Evolutionary conservation across 2,329 filamentous ascomycete genomes (phyloP).

Genomic region (Dactylella cylindrospora): DNA sequence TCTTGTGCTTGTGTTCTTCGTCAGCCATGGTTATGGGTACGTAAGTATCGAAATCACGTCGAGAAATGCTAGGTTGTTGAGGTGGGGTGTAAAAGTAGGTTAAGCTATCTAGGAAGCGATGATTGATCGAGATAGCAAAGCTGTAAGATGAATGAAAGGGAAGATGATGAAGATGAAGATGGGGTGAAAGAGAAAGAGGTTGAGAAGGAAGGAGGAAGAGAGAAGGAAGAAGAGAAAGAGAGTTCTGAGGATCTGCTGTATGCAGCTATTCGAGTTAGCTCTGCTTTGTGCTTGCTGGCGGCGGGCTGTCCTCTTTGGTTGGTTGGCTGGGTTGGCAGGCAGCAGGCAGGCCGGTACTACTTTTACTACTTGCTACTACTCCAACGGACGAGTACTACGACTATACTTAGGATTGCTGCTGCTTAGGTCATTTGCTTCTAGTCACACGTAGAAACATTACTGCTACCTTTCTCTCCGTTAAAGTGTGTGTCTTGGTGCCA

Average conservation of each 20-base stretch:
- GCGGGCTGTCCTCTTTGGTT: not conserved
- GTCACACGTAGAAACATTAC: slow-evolving; percentile 12
- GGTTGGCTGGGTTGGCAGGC: slow-evolving; percentile 9
- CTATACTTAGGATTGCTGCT: too few species aligned
- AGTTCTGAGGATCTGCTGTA: slow-evolving; percentile 20
- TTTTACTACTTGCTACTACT: too few species aligned
- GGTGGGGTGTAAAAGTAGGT: not conserved
- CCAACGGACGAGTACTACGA: too few species aligned
- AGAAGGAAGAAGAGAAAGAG: slow-evolving; percentile 15
- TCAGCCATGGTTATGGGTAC: slow-evolving; percentile 46
- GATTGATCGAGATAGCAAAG: not conserved
- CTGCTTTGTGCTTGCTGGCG: too few species aligned
- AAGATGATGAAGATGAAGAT: slow-evolving; percentile 15
- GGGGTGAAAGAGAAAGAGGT: slow-evolving; percentile 4
- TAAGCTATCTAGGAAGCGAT: slow-evolving; percentile 9
- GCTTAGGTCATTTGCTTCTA: slow-evolving; percentile 7
- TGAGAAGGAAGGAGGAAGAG: slow-evolving; percentile 30
- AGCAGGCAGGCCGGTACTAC: too few species aligned
- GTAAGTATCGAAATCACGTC: slow-evolving; percentile 13
- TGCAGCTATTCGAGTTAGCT: slow-evolving; percentile 30
- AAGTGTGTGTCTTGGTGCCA: too few species aligned
- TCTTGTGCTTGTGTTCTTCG: slow-evolving; percentile 61
- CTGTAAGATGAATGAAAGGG: not conserved
- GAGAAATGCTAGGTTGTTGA: not conserved
- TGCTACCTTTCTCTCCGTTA: too few species aligned